Evolutionary conservation across 371 early-diverging fungal genomes (phyloP).

Genomic region (Actinomucor elegans): DNA sequence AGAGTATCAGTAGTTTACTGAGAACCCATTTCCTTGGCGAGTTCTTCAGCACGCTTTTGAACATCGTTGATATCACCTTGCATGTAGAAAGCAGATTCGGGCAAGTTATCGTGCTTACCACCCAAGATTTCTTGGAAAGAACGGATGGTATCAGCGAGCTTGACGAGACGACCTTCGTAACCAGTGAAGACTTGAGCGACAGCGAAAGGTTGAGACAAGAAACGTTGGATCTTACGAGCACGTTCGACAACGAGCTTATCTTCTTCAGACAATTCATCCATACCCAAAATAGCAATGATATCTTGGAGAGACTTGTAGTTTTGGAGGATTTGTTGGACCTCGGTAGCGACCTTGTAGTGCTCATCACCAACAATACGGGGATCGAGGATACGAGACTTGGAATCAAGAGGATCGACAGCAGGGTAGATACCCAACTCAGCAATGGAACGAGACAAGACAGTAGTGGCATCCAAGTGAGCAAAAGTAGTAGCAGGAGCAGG

Average conservation of each 20-base stretch:
- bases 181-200: constrained; percentile 96
- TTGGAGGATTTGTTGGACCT: constrained; percentile 92
- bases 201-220: constrained; percentile 96
- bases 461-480: constrained; percentile 98
- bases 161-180: constrained; percentile 90
- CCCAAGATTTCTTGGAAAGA: constrained; percentile 93
- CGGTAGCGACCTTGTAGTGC: constrained; percentile 92
- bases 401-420: constrained; percentile 96
- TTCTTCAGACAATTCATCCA: constrained; percentile 97
- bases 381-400: constrained; percentile 95
- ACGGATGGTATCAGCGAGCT: constrained; percentile 89
- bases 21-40: constrained; percentile 60
- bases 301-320: constrained; percentile 96
- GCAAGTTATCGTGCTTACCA: constrained; percentile 89
- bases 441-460: constrained; percentile 97
- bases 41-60: constrained; percentile 83
- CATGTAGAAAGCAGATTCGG: constrained; percentile 97
- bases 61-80: constrained; percentile 94
- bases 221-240: constrained; percentile 89
- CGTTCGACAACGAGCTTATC: constrained; percentile 96
- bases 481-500: constrained; percentile 99
- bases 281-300: constrained; percentile 83
- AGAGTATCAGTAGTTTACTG: too few relatives aligned
- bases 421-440: constrained; percentile 97
- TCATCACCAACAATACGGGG: constrained; percentile 93